phyloP scores from a whole-genome alignment of 441 rosid species.

The Mallotus repandus region DNA sequence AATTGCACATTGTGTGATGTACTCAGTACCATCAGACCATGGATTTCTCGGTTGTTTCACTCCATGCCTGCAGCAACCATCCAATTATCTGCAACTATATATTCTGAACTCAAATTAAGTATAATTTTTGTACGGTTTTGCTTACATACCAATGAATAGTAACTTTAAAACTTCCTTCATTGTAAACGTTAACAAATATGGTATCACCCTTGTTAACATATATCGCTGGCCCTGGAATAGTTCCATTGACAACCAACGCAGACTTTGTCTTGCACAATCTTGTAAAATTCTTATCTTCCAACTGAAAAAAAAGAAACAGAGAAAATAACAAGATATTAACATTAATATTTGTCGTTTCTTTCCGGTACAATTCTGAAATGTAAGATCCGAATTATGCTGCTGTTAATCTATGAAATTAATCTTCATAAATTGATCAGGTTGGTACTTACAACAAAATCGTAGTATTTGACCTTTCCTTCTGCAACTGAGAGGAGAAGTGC shows the following conservation, averaged over 20 bases:
- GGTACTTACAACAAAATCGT: too few relatives aligned
- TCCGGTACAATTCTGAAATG: too few relatives aligned
- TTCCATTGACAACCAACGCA: neutral
- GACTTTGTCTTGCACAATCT: neutral
- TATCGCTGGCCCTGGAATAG: neutral
- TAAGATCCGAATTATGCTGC: too few relatives aligned
- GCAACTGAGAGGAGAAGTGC: too few relatives aligned
- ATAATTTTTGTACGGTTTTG: too few relatives aligned
- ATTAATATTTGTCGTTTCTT: too few relatives aligned
- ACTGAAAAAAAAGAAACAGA: neutral
- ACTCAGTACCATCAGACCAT: constrained; percentile 1
- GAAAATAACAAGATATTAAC: too few relatives aligned
- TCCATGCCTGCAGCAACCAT: neutral
- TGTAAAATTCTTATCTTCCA: constrained; percentile 3
- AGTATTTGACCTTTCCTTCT: too few relatives aligned
- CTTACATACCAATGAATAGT: neutral
- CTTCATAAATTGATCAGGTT: too few relatives aligned
- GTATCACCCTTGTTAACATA: constrained; percentile 8
- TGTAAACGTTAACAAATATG: neutral
- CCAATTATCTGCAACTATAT: too few relatives aligned
- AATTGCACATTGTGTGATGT: constrained; percentile 7
- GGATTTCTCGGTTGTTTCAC: constrained; percentile 12
- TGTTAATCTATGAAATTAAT: too few relatives aligned
- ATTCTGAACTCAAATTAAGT: too few relatives aligned
- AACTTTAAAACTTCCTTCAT: neutral